phyloP scores from a whole-genome alignment of 495 filamentous ascomycete genomes.

The Choiromyces venosus region DNA sequence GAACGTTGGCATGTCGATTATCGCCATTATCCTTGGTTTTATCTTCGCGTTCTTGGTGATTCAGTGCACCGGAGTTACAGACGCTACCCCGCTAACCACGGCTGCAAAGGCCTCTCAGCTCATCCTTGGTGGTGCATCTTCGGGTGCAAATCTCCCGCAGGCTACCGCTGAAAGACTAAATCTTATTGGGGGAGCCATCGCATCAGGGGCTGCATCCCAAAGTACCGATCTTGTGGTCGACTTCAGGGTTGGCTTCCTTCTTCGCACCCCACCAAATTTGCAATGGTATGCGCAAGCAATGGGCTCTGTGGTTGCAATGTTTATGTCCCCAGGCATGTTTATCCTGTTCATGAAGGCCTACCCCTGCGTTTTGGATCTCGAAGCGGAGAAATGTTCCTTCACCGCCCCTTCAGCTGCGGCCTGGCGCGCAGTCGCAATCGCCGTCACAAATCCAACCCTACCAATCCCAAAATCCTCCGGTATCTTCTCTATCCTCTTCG shows the following conservation, averaged over 20 bases:
- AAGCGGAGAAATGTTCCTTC: constrained; percentile 51
- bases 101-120: constrained; percentile 64
- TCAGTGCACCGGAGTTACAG: constrained; percentile 59
- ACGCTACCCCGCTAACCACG: constrained; percentile 60
- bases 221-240: constrained; percentile 54
- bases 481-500: constrained; percentile 46
- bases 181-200: constrained; percentile 58
- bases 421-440: constrained; percentile 60
- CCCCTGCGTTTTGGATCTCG: constrained; percentile 55
- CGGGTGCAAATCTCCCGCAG: constrained; percentile 47
- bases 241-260: constrained; percentile 60
- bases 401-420: constrained; percentile 57
- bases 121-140: constrained; percentile 59
- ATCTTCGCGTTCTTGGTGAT: constrained; percentile 65
- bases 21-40: constrained; percentile 59
- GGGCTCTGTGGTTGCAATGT: constrained; percentile 57
- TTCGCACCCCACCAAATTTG: constrained; percentile 57
- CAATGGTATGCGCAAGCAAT: constrained; percentile 61
- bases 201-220: constrained; percentile 55
- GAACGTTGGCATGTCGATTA: constrained; percentile 56
- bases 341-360: constrained; percentile 59
- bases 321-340: constrained; percentile 59
- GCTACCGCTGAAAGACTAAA: constrained; percentile 56
- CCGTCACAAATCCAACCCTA: constrained; percentile 57
- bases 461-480: constrained; percentile 52